Evolutionary conservation across 139 green algal species (phyloP), one percentile per base, ranked within the genome.

Genomic region (Chlorella sp.): DNA sequence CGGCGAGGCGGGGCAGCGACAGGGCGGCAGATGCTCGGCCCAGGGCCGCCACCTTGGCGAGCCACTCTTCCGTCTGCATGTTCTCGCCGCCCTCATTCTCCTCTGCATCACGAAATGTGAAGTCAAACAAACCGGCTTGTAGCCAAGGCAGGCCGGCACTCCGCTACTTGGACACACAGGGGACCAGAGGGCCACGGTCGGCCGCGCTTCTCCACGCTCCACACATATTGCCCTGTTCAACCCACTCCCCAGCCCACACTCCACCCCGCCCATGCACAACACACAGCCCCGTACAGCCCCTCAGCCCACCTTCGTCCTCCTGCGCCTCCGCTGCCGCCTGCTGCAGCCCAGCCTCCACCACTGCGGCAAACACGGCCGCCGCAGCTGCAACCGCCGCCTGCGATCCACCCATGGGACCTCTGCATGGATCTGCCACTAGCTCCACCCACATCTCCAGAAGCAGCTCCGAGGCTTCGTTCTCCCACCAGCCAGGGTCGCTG

Each of bases 21-120:
- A 67, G 56, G 9, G 69, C 51, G 0, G 93, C 89, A 0, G 88
- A 67, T 25, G 91, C 88, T 0, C 95, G 88, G 1, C 88, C 92
- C 21, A 98, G 85, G 1, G 82, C 82, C 0, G 95, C 95, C 9
- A 92, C 72, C 21, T 88, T 74, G 3, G 80, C 86, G 65, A 98
- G 83, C 74, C 89, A 86, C 44, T 94, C 93, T 62, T 96, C 94
- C 23, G 83, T 76, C 25, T 87, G 78, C 30, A 89, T 88, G 6
- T 86, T 89, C 18, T 92, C 91, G 2, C 91, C 92, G 38, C 90
- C 91, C 68, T 95, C 82, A 12, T 91, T 88, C 63, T 92, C 94
- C 63, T 96, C 92, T 39, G 83, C 85, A 74, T n/a, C n/a, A 47
- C 5, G 26, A 0, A 64, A 12, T 51, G 44, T n/a, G n/a, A n/a